Percentiles rank a stretch among this genome's conserved stretches.
These are phyloP conservation scores for Mycena vulgaris DNA, from an alignment of 768 basidiomycete genomes.

Conservation along the genomic window DNA sequence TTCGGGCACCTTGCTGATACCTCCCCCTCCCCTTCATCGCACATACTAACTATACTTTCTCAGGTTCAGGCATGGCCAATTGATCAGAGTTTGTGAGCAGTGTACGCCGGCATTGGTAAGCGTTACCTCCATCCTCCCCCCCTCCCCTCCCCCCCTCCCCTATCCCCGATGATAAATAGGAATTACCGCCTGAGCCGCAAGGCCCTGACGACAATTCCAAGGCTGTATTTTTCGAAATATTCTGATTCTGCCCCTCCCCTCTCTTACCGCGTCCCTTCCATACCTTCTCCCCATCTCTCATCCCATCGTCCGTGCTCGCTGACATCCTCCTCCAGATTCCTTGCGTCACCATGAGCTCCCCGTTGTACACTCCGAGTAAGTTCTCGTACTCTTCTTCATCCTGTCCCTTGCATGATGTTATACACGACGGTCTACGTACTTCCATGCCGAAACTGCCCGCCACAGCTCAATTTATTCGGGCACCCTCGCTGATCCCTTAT, in stretches of 20 bases:
- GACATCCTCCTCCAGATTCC: not conserved
- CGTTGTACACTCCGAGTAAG: conserved; percentile 47
- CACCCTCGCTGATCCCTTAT: conserved; percentile 73
- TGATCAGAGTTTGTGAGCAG: not conserved
- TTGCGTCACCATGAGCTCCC: conserved; percentile 49
- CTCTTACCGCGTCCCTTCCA: too few species aligned
- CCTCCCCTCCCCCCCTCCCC: not conserved
- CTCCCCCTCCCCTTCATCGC: not conserved
- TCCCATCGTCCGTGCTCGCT: not conserved
- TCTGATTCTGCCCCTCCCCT: conserved; percentile 60
- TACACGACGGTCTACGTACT: conserved; percentile 96
- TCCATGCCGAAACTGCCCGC: conserved; percentile 91
- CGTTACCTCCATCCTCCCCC: not conserved
- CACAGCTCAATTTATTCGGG: conserved; percentile 89
- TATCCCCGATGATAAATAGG: conserved; percentile 74
- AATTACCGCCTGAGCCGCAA: conserved; percentile 88
- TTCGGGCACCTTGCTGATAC: conserved; percentile 79
- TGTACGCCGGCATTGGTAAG: too few species aligned
- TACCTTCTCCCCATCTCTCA: not conserved
- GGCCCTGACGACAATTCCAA: conserved; percentile 81
- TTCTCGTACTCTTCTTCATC: conserved; percentile 28
- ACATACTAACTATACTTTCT: not conserved
- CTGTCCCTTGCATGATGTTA: conserved; percentile 69
- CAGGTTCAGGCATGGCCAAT: not conserved
- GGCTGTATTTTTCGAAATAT: conserved; percentile 81